Evolutionary conservation across 2,329 filamentous ascomycete genomes (phyloP).

Genomic region (Alternaria brassicicola): DNA sequence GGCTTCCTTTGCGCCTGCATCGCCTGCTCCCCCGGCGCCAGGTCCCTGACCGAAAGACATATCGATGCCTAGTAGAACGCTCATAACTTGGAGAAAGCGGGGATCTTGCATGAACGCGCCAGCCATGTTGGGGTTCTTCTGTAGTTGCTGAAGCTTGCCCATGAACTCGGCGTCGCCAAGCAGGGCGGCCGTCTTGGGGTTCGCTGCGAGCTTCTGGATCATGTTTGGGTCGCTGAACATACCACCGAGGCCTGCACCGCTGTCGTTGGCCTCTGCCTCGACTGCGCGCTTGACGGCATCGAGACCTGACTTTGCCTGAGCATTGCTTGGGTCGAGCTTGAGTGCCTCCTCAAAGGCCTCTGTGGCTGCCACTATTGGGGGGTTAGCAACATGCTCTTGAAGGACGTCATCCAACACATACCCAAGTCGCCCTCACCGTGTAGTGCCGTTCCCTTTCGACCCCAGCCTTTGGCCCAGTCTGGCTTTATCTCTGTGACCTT

Average conservation of each 20-base stretch:
- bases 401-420: slow-evolving; percentile 43
- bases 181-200: slow-evolving; percentile 87
- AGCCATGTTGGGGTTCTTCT: slow-evolving; percentile 78
- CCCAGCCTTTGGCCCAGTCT: slow-evolving; percentile 97
- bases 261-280: slow-evolving; percentile 72
- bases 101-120: slow-evolving; percentile 86
- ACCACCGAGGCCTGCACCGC: slow-evolving; percentile 77
- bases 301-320: slow-evolving; percentile 88
- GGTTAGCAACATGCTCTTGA: slow-evolving; percentile 20
- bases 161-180: slow-evolving; percentile 88
- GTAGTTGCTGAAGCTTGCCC: slow-evolving; percentile 81
- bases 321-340: slow-evolving; percentile 89
- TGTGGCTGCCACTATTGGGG: slow-evolving; percentile 68
- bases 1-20: slow-evolving; percentile 53
- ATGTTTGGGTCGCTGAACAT: slow-evolving; percentile 96
- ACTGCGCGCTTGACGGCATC: slow-evolving; percentile 87
- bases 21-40: slow-evolving; percentile 50
- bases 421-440: slow-evolving; percentile 84
- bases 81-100: slow-evolving; percentile 90
- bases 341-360: slow-evolving; percentile 95
- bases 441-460: slow-evolving; percentile 86
- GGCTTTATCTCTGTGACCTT: slow-evolving; percentile 95
- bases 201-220: slow-evolving; percentile 85
- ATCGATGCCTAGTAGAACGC: slow-evolving; percentile 90
- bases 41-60: slow-evolving; percentile 72